Evolutionary conservation across 345 rosid genomes (phyloP).

Genomic region (Eucalyptus decipiens): DNA sequence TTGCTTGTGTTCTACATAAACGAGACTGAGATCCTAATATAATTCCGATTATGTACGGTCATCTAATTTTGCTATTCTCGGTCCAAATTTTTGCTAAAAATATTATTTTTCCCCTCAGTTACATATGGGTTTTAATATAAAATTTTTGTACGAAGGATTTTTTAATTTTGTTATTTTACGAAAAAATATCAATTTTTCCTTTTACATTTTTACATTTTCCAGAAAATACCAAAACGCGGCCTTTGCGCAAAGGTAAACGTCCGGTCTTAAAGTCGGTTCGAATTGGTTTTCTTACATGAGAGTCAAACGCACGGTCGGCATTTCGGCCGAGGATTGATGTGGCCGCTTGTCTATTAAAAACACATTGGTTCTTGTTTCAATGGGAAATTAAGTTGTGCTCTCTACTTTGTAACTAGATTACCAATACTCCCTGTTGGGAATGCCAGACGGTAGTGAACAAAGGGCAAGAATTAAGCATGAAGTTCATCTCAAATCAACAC

Average conservation of each 20-base stretch:
- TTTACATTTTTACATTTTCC: background rate
- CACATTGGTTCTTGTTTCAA: background rate
- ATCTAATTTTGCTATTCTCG: no score
- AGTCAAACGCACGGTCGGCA: background rate
- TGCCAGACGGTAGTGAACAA: conserved; percentile 76
- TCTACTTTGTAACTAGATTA: conserved; percentile 41
- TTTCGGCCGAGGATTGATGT: background rate
- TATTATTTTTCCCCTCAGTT: no score
- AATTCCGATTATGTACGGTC: no score
- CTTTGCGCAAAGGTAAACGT: background rate
- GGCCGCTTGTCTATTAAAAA: background rate
- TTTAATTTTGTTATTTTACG: background rate
- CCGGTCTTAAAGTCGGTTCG: background rate
- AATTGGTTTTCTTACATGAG: background rate
- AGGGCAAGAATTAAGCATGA: conserved; percentile 56
- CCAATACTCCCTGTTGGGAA: conserved; percentile 68
- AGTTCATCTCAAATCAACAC: conserved; percentile 88
- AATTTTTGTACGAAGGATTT: background rate
- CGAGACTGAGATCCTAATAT: no score
- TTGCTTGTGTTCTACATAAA: background rate
- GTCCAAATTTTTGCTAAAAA: no score
- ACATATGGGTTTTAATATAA: background rate
- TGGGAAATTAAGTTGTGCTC: background rate
- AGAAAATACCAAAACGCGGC: background rate
- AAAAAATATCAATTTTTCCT: background rate